Percentiles rank a stretch among this genome's conserved stretches.
These are phyloP conservation scores for Boletus tylopilopsis DNA, from an alignment of 768 basidiomycete species.

Conservation along the genomic window DNA sequence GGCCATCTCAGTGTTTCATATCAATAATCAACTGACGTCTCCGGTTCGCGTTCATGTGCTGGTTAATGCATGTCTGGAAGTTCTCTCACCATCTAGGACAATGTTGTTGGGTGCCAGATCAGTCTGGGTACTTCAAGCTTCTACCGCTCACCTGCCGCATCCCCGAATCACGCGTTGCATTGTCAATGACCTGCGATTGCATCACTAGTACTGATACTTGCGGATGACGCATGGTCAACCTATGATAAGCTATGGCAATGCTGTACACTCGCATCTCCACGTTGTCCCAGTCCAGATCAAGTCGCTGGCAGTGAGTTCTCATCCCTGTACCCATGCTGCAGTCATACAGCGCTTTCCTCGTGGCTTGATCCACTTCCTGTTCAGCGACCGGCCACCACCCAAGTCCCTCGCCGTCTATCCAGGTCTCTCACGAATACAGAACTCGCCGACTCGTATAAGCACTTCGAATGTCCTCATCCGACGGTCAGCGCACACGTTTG, in stretches of 20 bases:
- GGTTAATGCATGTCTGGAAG: no score
- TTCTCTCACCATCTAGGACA: no score
- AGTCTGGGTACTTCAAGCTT: neutral
- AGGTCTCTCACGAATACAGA: conserved; percentile 10
- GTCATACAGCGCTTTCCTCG: conserved; percentile 4
- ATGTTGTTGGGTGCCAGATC: no score
- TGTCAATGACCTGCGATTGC: conserved; percentile 1
- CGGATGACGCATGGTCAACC: conserved; percentile 9
- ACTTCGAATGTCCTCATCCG: conserved; percentile 16
- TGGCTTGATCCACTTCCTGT: neutral
- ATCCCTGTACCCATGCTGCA: neutral
- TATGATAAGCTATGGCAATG: neutral
- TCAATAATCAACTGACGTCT: no score
- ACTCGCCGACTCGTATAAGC: neutral
- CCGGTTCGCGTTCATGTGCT: no score
- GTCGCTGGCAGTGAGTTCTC: neutral
- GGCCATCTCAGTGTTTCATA: neutral
- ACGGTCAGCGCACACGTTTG: conserved; percentile 10
- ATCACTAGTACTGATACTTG: conserved; percentile 15
- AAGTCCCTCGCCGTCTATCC: neutral
- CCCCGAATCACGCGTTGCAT: neutral
- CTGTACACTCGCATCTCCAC: no score
- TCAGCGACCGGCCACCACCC: conserved; percentile 1
- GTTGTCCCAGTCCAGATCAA: conserved; percentile 9
- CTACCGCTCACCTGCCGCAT: neutral